A percentile compares a stretch with the other conserved stretches of the same genome.
Conservation (phyloP, 2,329 filamentous ascomycete species). For the Grosmannia clavigera region DNA sequence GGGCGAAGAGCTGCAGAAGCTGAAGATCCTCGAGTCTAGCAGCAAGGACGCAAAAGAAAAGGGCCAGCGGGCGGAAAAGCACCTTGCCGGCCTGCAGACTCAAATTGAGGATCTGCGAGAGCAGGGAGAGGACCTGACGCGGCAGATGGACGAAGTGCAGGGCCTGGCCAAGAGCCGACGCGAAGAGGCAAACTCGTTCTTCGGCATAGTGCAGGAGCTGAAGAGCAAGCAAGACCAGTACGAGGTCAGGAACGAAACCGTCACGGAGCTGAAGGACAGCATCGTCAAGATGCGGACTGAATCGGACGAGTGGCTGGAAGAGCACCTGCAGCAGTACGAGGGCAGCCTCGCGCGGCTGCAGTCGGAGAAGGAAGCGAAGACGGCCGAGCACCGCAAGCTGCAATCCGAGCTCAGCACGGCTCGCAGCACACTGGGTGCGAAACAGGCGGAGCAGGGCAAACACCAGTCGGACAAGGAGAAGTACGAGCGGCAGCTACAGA, state of each 20-base stretch:
- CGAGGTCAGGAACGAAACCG: constrained; percentile 54
- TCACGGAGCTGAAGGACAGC: constrained; percentile 56
- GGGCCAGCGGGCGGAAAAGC: constrained; percentile 58
- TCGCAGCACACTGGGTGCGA: constrained; percentile 35
- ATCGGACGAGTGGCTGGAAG: constrained; percentile 62
- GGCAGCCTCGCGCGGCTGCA: constrained; percentile 55
- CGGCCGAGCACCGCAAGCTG: constrained; percentile 54
- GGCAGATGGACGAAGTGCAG: constrained; percentile 48
- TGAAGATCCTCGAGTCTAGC: constrained; percentile 55
- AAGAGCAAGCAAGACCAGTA: constrained; percentile 66
- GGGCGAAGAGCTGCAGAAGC: constrained; percentile 58
- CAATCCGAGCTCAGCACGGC: constrained; percentile 32
- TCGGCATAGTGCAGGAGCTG: constrained; percentile 62
- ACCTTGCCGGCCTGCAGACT: constrained; percentile 48
- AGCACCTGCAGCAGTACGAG: constrained; percentile 65
- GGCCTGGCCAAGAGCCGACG: constrained; percentile 42
- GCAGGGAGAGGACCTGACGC: constrained; percentile 44
- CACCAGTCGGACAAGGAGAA: constrained; percentile 77
- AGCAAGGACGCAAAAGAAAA: constrained; percentile 65
- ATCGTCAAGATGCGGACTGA: constrained; percentile 63
- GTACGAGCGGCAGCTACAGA: constrained; percentile 66
- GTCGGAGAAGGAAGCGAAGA: constrained; percentile 50
- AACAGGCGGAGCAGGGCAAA: constrained; percentile 58
- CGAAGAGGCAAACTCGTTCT: constrained; percentile 60
- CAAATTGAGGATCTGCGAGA: constrained; percentile 52